A percentile compares a stretch with the other conserved stretches of the same genome.
Evolutionary conservation across 1,284 basidiomycete species (phyloP).

Genomic region (Tranzscheliella williamsii): DNA sequence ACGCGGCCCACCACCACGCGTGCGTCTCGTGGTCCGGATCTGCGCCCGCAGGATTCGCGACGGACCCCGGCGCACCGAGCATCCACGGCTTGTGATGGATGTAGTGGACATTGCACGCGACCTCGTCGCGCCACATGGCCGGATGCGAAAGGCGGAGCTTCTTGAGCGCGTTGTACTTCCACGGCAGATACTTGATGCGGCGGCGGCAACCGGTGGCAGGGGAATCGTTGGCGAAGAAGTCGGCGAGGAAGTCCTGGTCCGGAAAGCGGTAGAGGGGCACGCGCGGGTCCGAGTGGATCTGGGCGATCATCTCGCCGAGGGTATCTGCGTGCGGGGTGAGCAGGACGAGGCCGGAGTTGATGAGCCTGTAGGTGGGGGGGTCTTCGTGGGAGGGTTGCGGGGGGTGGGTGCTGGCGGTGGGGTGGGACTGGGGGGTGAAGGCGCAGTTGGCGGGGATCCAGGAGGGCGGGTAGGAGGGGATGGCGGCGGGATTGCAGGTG

Average conservation of each 20-base stretch:
- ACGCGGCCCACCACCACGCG: constrained; percentile 51
- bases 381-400: constrained; percentile 64
- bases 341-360: constrained; percentile 88
- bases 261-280: constrained; percentile 78
- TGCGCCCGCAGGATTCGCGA: not conserved
- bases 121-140: constrained; percentile 75
- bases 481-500: constrained; percentile 85
- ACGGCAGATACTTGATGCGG: constrained; percentile 70
- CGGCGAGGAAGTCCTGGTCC: constrained; percentile 87
- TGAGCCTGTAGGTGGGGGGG: constrained; percentile 74
- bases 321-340: constrained; percentile 70
- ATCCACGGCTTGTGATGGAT: constrained; percentile 57
- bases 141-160: constrained; percentile 73
- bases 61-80: constrained; percentile 11
- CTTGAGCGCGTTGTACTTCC: constrained; percentile 84
- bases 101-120: constrained; percentile 65
- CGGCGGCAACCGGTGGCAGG: not conserved
- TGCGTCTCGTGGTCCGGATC: constrained; percentile 41
- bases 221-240: constrained; percentile 67
- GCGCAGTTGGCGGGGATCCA: constrained; percentile 91
- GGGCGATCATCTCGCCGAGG: constrained; percentile 68
- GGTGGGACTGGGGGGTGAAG: constrained; percentile 66
- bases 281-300: constrained; percentile 72
- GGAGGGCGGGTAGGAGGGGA: constrained; percentile 81
- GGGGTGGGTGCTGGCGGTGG: constrained; percentile 64